These are phyloP conservation scores for Astrocystis sublimbata DNA, from an alignment of 495 filamentous ascomycete genomes.

Conservation along the genomic window DNA sequence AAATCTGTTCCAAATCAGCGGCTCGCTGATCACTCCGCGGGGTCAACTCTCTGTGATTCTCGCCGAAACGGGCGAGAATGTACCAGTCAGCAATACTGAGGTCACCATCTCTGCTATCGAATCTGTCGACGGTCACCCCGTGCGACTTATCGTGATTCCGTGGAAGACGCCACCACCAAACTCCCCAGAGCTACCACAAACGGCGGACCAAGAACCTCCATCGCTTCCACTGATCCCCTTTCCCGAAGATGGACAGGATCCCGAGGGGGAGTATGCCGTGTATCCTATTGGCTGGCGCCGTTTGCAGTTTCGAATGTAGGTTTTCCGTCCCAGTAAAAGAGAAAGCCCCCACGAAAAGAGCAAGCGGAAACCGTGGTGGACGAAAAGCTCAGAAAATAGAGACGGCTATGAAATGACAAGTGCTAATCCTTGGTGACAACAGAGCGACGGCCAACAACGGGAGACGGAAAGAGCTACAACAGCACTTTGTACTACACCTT, in stretches of 20 bases:
- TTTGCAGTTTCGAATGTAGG: constrained; percentile 79
- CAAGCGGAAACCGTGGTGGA: background rate
- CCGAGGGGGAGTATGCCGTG: constrained; percentile 70
- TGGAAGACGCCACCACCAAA: constrained; percentile 91
- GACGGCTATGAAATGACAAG: background rate
- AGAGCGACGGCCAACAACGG: constrained; percentile 69
- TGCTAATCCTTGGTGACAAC: constrained; percentile 5
- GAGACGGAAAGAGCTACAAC: constrained; percentile 75
- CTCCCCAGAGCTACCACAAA: constrained; percentile 57
- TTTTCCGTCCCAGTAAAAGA: background rate
- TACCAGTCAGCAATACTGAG: constrained; percentile 78
- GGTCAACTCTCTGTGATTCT: constrained; percentile 66
- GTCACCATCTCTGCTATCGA: constrained; percentile 86
- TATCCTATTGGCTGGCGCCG: constrained; percentile 90
- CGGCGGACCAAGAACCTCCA: constrained; percentile 56
- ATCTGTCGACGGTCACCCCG: constrained; percentile 83
- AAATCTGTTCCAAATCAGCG: constrained; percentile 90
- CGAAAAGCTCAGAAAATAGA: background rate
- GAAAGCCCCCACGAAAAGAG: background rate
- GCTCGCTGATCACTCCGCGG: constrained; percentile 77
- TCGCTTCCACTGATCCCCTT: constrained; percentile 75
- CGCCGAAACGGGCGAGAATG: constrained; percentile 78
- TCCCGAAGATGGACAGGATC: constrained; percentile 66
- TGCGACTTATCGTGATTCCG: constrained; percentile 90
- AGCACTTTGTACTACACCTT: constrained; percentile 76